Evolutionary conservation across 1,284 basidiomycete species (phyloP).

Genomic region (Cutaneotrichosporon sp.): DNA sequence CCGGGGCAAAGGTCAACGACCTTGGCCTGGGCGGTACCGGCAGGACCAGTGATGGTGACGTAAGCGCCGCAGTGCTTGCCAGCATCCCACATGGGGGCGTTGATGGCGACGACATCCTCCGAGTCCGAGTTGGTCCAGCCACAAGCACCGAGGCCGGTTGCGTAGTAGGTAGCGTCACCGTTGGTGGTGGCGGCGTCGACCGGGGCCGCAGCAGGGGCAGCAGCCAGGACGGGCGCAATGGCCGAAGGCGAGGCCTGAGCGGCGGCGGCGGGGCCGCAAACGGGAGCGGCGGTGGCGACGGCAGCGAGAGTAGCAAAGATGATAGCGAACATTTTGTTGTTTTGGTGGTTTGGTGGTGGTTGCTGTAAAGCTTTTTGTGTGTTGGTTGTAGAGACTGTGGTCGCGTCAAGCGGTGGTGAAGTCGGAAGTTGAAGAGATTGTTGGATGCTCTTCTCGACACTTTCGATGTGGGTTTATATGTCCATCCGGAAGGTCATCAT

Average conservation of each 20-base stretch:
- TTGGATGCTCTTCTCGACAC: neutral
- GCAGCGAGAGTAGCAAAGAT: constrained; percentile 30
- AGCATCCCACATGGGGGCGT: constrained; percentile 34
- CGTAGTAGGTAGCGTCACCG: constrained; percentile 43
- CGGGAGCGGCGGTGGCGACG: constrained; percentile 31
- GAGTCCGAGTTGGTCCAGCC: constrained; percentile 37
- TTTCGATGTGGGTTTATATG: constrained; percentile 1
- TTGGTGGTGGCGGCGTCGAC: neutral
- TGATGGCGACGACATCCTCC: constrained; percentile 46
- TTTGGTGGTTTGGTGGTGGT: neutral
- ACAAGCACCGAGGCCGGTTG: constrained; percentile 45
- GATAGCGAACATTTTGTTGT: constrained; percentile 26
- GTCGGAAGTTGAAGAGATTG: neutral
- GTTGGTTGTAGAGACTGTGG: neutral
- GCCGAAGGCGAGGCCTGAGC: neutral
- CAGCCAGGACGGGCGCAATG: neutral
- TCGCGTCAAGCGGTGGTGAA: constrained; percentile 13
- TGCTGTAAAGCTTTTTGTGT: constrained; percentile 9
- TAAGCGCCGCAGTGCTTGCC: constrained; percentile 54
- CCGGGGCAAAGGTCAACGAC: constrained; percentile 58
- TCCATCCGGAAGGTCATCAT: neutral
- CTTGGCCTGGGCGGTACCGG: constrained; percentile 62
- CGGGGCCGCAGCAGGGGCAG: neutral
- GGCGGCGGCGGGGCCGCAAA: constrained; percentile 25
- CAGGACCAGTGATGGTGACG: constrained; percentile 66